Evolutionary conservation across 2,329 filamentous ascomycete genomes (phyloP), one percentile per base, ranked within the genome.

Genomic region (Aureobasidium sp.): DNA sequence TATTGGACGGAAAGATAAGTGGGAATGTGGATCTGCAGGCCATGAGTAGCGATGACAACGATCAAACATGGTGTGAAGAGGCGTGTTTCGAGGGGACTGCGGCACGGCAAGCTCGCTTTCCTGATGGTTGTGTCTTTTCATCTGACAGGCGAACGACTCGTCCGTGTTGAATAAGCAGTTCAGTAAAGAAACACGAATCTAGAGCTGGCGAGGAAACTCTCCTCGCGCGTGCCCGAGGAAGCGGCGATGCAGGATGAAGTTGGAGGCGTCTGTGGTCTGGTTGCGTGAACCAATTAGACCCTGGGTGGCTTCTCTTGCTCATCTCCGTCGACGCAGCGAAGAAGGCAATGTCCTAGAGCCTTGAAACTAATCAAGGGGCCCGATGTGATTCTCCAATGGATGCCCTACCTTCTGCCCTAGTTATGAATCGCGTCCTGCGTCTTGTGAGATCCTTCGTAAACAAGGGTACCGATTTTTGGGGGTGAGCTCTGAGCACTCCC

Each of bases 1-100:
- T 57, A 34, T 55, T 41, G 48, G 52, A 36, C 11, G 22, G n/a
- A 17, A 17, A 20, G 14, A 17, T 11, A 11, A 34, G 22, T 25
- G 37, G 42, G 37, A 27, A 27, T n/a, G 22, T 20, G 7, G 53
- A 45, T 57, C 53, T 57, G 53, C 41, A 57, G 52, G 39, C n/a
- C 27, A 44, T 56, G 27, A 34, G 41, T 45, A 36, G 53, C 53
- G 53, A 57, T 17, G 39, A 57, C 41, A 45, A 57, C 45, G 29
- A 45, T 57, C 27, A 57, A 57, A 57, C 53, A 45, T 44, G 41
- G 41, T 57, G 39, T 34, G 9, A 57, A 57, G 37, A 57, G 41
- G 53, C 53, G 53, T 57, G 53, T 57, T 57, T 57, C 53, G 39
- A 44, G 7, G 6, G 31, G 2, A 6, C 27, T 39, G 37, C 51